phyloP scores from a whole-genome alignment of 768 basidiomycete genomes.

The Plicaturopsis crispa region DNA sequence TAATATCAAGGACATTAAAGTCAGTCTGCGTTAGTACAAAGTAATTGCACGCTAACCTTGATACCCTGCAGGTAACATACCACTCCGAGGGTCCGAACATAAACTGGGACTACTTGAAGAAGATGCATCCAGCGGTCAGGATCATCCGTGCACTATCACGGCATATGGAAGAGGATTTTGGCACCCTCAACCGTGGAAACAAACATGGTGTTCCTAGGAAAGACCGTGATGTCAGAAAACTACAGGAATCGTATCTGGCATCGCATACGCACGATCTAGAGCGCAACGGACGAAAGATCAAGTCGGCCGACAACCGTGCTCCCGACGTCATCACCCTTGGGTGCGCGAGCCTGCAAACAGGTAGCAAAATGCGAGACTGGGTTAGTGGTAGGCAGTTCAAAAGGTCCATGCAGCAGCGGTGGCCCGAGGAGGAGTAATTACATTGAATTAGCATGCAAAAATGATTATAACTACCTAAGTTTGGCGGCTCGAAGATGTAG shows the following conservation, averaged over 20 bases:
- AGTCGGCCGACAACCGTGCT: not conserved
- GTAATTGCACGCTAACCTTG: not conserved
- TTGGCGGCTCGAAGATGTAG: too few relatives aligned
- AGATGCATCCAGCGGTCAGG: constrained; percentile 25
- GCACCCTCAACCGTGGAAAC: constrained; percentile 15
- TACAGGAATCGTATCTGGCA: constrained; percentile 3
- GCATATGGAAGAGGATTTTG: constrained; percentile 21
- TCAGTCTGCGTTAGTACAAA: constrained; percentile 8
- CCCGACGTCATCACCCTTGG: not conserved
- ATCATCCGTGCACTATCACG: constrained; percentile 13
- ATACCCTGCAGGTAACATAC: constrained; percentile 23
- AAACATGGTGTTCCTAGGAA: constrained; percentile 16
- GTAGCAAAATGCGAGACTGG: not conserved
- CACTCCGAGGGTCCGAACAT: constrained; percentile 23
- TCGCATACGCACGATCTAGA: not conserved
- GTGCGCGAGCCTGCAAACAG: not conserved
- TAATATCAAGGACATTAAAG: constrained; percentile 29
- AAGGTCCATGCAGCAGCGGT: too few relatives aligned
- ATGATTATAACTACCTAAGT: too few relatives aligned
- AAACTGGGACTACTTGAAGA: constrained; percentile 23
- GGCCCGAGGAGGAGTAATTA: too few relatives aligned
- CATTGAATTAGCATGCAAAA: too few relatives aligned
- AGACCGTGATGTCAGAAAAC: constrained; percentile 6
- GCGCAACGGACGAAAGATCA: not conserved
- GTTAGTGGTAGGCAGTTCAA: not conserved